Conservation (phyloP, 805 yeast species). For the Myxozyma udenii region DNA sequence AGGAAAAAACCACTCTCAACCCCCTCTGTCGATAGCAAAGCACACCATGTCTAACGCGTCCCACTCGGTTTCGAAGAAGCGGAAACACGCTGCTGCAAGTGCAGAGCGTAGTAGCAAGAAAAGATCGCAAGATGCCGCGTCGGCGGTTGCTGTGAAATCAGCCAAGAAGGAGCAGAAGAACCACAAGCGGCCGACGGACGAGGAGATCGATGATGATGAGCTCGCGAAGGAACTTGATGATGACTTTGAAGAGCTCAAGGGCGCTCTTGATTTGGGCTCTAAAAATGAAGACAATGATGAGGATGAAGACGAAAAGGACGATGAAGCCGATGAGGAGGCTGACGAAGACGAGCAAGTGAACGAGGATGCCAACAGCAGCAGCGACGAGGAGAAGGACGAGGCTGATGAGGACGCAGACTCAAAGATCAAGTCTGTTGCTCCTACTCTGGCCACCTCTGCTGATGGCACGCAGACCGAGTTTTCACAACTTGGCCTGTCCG, state of each 20-base stretch:
- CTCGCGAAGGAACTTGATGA: constrained; percentile 16
- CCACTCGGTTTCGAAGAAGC: background rate
- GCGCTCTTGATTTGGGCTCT: constrained; percentile 3
- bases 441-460: no score
- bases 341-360: background rate
- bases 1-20: no score
- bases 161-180: background rate
- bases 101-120: background rate
- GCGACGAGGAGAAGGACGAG: constrained; percentile 36
- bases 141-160: background rate
- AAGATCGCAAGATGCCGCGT: background rate
- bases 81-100: background rate
- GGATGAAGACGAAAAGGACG: constrained; percentile 39
- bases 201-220: constrained; percentile 10
- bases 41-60: background rate
- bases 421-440: background rate
- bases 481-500: constrained; percentile 63
- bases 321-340: constrained; percentile 33
- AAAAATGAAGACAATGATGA: constrained; percentile 37
- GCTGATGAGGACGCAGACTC: constrained; percentile 7
- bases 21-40: no score
- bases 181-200: background rate
- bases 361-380: constrained; percentile 20
- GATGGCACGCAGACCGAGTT: constrained; percentile 38
- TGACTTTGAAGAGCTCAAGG: constrained; percentile 20